phyloP scores from a whole-genome alignment of 345 rosid species.

The Sisymbrium irio region DNA sequence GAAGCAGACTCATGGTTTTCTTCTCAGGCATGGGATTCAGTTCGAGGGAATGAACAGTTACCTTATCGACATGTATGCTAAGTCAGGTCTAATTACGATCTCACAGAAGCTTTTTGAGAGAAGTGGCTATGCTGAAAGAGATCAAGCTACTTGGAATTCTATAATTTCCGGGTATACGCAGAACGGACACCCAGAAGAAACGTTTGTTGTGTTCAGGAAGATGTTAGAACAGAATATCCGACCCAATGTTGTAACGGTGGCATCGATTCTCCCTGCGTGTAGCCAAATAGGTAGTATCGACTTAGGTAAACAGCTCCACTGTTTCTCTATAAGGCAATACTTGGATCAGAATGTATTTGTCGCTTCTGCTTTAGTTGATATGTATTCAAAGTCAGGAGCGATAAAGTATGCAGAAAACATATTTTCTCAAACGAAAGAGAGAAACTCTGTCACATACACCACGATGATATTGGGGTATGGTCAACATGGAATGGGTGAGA shows the following conservation, averaged over 20 bases:
- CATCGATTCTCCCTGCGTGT: slow-evolving; percentile 82
- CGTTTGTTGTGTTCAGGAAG: slow-evolving; percentile 46
- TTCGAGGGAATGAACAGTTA: slow-evolving; percentile 81
- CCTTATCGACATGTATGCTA: slow-evolving; percentile 84
- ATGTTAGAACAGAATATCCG: slow-evolving; percentile 58
- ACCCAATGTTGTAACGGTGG: slow-evolving; percentile 75
- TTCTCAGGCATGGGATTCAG: slow-evolving; percentile 59
- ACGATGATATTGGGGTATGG: slow-evolving; percentile 82
- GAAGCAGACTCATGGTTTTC: slow-evolving; percentile 78
- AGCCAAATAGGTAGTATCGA: slow-evolving; percentile 56
- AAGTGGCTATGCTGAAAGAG: slow-evolving; percentile 36
- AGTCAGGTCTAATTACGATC: slow-evolving; percentile 62
- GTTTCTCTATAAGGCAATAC: slow-evolving; percentile 57
- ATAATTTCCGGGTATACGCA: slow-evolving; percentile 84
- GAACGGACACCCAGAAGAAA: slow-evolving; percentile 58
- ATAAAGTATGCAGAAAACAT: slow-evolving; percentile 58
- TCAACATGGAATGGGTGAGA: slow-evolving; percentile 80
- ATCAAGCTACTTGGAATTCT: slow-evolving; percentile 90
- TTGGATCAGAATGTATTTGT: slow-evolving; percentile 73
- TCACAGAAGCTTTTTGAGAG: slow-evolving; percentile 49
- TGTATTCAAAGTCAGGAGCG: slow-evolving; percentile 82
- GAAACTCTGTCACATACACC: slow-evolving; percentile 74
- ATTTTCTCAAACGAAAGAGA: slow-evolving; percentile 50
- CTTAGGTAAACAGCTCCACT: slow-evolving; percentile 79
- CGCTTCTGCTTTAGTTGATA: slow-evolving; percentile 70